Percentiles rank a stretch among this genome's conserved stretches.
Conservation (phyloP, 192 early-diverging fungal species). For the Mycoemilia scoparia region DNA sequence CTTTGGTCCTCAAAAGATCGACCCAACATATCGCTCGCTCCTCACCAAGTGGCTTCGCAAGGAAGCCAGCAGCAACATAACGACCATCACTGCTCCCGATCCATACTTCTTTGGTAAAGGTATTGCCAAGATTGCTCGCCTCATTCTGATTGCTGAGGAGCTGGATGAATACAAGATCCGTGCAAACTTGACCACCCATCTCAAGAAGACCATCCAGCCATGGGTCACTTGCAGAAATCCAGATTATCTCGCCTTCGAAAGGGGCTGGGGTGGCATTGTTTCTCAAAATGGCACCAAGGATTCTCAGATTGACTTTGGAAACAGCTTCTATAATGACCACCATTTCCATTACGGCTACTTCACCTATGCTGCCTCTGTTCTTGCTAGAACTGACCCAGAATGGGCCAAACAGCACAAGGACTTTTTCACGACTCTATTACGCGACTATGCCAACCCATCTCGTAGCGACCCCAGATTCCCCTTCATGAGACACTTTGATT, state of each 20-base stretch:
- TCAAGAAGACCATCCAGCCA: not conserved
- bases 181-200: not conserved
- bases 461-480: conserved; percentile 12
- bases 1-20: not conserved
- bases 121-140: conserved; percentile 4
- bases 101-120: conserved; percentile 6
- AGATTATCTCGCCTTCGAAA: conserved; percentile 1
- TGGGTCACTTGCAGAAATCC: not conserved
- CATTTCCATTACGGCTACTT: conserved; percentile 11
- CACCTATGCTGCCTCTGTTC: conserved; percentile 4
- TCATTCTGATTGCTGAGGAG: conserved; percentile 5
- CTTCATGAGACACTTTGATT: conserved; percentile 12
- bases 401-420: not conserved
- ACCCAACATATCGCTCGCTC: not conserved
- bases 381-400: conserved; percentile 1
- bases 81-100: conserved; percentile 2
- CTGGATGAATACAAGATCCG: not conserved
- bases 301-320: conserved; percentile 5
- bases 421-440: conserved; percentile 1
- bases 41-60: not conserved
- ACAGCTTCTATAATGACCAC: conserved; percentile 8
- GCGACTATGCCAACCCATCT: conserved; percentile 7
- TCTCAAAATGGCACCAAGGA: conserved; percentile 2
- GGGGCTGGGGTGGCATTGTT: conserved; percentile 5
- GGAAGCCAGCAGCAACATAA: not conserved